Conservation (phyloP, 2,329 filamentous ascomycete species). For the Xylariaceae sp. region DNA sequence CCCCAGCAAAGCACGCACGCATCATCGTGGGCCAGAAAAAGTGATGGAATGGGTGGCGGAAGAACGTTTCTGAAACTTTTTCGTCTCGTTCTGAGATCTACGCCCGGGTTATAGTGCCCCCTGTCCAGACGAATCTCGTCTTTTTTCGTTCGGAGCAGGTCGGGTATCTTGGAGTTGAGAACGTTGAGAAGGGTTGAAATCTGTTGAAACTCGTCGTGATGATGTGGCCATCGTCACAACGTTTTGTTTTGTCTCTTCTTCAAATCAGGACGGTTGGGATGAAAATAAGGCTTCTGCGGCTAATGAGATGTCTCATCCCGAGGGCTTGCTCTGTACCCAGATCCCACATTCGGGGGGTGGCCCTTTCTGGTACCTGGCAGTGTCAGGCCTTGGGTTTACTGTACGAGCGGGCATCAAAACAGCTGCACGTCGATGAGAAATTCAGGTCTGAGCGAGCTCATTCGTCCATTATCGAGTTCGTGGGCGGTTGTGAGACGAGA, state of each 20-base stretch:
- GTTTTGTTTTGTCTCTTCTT: background rate
- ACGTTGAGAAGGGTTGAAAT: background rate
- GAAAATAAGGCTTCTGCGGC: background rate
- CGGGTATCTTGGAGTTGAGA: too few relatives aligned
- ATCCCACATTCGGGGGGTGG: background rate
- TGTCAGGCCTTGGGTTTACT: background rate
- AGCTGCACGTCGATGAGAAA: background rate
- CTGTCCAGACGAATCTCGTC: too few relatives aligned
- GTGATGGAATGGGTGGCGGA: too few relatives aligned
- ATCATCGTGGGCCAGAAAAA: too few relatives aligned
- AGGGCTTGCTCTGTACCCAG: background rate
- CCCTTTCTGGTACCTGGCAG: background rate
- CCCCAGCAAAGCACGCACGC: too few relatives aligned
- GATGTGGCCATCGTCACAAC: background rate
- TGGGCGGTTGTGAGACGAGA: background rate
- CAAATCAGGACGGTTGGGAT: background rate
- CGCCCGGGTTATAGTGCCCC: too few relatives aligned
- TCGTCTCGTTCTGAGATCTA: too few relatives aligned
- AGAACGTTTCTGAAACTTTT: too few relatives aligned
- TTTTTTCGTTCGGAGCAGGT: too few relatives aligned
- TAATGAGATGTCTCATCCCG: background rate
- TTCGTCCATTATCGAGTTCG: background rate
- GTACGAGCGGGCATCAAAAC: background rate
- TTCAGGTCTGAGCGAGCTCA: background rate
- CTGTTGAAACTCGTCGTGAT: background rate